These are phyloP conservation scores for Hypsizygus ulmarius DNA, from an alignment of 1,284 basidiomycete genomes.

Conservation along the genomic window DNA sequence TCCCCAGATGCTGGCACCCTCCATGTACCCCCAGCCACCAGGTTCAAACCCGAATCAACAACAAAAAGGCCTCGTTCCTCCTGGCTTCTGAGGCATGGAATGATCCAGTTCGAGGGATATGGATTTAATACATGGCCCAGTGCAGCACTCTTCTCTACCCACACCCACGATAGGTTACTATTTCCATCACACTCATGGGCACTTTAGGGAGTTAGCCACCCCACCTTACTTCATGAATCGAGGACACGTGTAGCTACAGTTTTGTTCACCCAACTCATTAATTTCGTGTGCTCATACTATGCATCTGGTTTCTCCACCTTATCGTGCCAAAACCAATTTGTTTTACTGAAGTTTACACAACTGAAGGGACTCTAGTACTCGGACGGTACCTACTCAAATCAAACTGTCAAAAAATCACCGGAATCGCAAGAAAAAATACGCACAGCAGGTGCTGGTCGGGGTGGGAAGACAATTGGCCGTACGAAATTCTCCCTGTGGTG, in stretches of 20 bases:
- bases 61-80: slow-evolving; percentile 70
- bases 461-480: slow-evolving; percentile 50
- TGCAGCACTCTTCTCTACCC: slow-evolving; percentile 14
- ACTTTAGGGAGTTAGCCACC: not conserved
- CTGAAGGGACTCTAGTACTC: slow-evolving; percentile 10
- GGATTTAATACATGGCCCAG: slow-evolving; percentile 21
- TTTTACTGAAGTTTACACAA: slow-evolving; percentile 6
- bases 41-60: slow-evolving; percentile 39
- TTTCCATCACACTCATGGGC: slow-evolving; percentile 14
- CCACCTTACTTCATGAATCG: slow-evolving; percentile 21
- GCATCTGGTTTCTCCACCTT: slow-evolving; percentile 11
- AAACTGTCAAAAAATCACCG: slow-evolving; percentile 7
- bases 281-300: slow-evolving; percentile 9
- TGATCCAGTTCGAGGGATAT: slow-evolving; percentile 20
- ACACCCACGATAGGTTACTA: slow-evolving; percentile 16
- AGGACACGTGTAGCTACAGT: slow-evolving; percentile 19
- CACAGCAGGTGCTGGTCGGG: slow-evolving; percentile 33
- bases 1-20: slow-evolving; percentile 65
- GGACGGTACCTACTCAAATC: slow-evolving; percentile 9
- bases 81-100: slow-evolving; percentile 55
- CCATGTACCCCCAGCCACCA: slow-evolving; percentile 49
- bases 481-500: slow-evolving; percentile 51
- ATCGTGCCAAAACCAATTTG: slow-evolving; percentile 5
- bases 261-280: slow-evolving; percentile 18
- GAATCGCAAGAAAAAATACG: slow-evolving; percentile 6